phyloP scores from a whole-genome alignment of 176 grass and related monocot genomes.

The bread wheat (Triticum aestivum) region DNA sequence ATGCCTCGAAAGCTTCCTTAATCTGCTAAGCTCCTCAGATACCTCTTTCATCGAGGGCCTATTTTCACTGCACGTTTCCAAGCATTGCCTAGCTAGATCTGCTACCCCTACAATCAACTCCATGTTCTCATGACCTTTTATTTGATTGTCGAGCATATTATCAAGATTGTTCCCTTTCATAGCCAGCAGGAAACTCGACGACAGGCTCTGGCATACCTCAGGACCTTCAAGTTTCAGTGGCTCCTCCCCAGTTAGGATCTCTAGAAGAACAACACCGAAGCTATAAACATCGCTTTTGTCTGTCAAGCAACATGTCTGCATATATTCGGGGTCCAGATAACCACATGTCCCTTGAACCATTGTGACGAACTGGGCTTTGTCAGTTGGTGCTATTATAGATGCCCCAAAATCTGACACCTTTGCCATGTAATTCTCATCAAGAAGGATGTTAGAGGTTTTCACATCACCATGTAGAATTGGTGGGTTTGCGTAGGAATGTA shows the following conservation, averaged over 20 bases:
- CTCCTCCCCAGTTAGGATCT: background rate
- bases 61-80: constrained; percentile 8
- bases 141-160: background rate
- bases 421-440: no score
- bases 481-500: no score
- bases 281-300: constrained; percentile 21
- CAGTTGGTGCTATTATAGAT: no score
- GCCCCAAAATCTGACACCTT: no score
- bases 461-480: no score
- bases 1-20: background rate
- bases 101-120: background rate
- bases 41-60: constrained; percentile 18
- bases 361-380: no score
- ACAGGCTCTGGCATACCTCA: background rate
- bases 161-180: constrained; percentile 20
- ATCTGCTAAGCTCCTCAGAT: constrained; percentile 15
- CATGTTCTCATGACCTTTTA: background rate
- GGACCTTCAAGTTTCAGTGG: constrained; percentile 19
- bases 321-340: constrained; percentile 1
- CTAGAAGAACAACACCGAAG: background rate
- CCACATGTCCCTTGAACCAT: no score
- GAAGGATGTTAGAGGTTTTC: no score
- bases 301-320: constrained; percentile 10
- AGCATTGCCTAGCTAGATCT: constrained; percentile 10
- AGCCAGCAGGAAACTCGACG: constrained; percentile 1